These are phyloP conservation scores for Aspergillus sp. DNA, from an alignment of 2,329 filamentous ascomycete species.

Conservation along the genomic window DNA sequence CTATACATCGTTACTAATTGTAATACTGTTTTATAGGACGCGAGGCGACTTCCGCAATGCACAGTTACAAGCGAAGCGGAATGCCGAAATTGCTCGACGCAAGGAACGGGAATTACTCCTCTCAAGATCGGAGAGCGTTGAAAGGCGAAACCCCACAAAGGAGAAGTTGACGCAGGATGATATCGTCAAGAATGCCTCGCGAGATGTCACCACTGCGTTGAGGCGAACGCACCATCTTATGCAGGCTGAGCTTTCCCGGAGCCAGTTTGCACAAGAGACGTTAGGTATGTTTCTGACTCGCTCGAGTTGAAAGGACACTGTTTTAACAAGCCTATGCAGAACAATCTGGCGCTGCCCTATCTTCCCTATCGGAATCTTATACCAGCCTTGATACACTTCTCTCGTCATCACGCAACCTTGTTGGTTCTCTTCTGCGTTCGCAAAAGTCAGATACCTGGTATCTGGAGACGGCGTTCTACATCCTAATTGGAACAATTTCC, in stretches of 20 bases:
- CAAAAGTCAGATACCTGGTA: slow-evolving; percentile 99
- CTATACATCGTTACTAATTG: slow-evolving; percentile 9
- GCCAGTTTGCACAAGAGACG: slow-evolving; percentile 86
- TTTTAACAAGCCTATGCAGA: slow-evolving; percentile 37
- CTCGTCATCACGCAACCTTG: slow-evolving; percentile 69
- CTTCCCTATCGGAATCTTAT: slow-evolving; percentile 78
- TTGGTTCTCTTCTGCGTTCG: slow-evolving; percentile 76
- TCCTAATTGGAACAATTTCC: slow-evolving; percentile 71
- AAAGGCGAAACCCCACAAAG: slow-evolving; percentile 30
- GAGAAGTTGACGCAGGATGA: slow-evolving; percentile 68
- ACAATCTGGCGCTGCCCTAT: slow-evolving; percentile 80
- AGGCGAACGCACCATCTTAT: slow-evolving; percentile 85
- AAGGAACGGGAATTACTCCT: slow-evolving; percentile 77
- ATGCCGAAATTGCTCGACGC: slow-evolving; percentile 69
- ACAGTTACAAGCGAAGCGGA: slow-evolving; percentile 74
- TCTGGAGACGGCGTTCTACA: slow-evolving; percentile 82
- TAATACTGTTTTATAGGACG: slow-evolving; percentile 40
- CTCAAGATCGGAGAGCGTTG: slow-evolving; percentile 46
- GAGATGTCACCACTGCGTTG: slow-evolving; percentile 80
- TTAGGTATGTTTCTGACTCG: slow-evolving; percentile 47
- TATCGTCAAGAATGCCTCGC: slow-evolving; percentile 70
- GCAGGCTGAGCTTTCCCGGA: slow-evolving; percentile 78
- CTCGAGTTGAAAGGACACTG: not conserved
- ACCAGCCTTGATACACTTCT: slow-evolving; percentile 75
- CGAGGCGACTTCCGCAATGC: slow-evolving; percentile 75